phyloP scores from a whole-genome alignment of 768 basidiomycete species.

The Collybiopsis confluens region DNA sequence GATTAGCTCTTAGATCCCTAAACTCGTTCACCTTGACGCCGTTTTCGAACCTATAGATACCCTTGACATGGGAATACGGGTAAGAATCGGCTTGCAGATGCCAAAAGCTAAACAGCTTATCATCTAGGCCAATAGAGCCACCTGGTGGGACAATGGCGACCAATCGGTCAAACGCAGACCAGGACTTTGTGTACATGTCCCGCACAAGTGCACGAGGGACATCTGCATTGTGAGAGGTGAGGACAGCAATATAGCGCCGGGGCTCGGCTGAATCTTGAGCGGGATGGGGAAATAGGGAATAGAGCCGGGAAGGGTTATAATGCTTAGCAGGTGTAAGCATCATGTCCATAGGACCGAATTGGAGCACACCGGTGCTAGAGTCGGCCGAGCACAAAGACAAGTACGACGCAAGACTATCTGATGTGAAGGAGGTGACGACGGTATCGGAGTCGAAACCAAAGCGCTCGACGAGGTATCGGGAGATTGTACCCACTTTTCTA shows the following conservation, averaged over 20 bases:
- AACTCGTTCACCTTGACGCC: constrained; percentile 87
- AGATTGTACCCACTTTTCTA: constrained; percentile 59
- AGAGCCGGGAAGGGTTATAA: constrained; percentile 71
- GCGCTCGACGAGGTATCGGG: constrained; percentile 73
- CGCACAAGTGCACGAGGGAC: constrained; percentile 80
- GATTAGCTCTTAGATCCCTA: constrained; percentile 84
- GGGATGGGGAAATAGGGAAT: constrained; percentile 75
- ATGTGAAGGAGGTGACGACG: constrained; percentile 70
- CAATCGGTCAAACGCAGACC: constrained; percentile 87
- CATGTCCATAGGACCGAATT: constrained; percentile 78
- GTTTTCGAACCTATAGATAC: constrained; percentile 84
- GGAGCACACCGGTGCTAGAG: constrained; percentile 64
- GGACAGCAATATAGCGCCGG: constrained; percentile 59
- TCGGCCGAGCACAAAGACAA: constrained; percentile 63
- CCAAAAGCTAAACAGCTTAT: constrained; percentile 91
- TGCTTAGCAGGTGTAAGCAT: constrained; percentile 73
- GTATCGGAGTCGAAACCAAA: constrained; percentile 80
- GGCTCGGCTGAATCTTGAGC: constrained; percentile 74
- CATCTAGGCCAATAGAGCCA: constrained; percentile 87
- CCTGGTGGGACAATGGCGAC: constrained; percentile 89
- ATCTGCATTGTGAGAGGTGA: constrained; percentile 64
- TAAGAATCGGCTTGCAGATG: constrained; percentile 74
- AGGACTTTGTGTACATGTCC: constrained; percentile 90
- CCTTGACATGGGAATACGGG: constrained; percentile 76
- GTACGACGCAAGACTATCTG: constrained; percentile 73